Base-by-base conservation (phyloP, 306 rosid species). In the Geum urbanum region DNA sequence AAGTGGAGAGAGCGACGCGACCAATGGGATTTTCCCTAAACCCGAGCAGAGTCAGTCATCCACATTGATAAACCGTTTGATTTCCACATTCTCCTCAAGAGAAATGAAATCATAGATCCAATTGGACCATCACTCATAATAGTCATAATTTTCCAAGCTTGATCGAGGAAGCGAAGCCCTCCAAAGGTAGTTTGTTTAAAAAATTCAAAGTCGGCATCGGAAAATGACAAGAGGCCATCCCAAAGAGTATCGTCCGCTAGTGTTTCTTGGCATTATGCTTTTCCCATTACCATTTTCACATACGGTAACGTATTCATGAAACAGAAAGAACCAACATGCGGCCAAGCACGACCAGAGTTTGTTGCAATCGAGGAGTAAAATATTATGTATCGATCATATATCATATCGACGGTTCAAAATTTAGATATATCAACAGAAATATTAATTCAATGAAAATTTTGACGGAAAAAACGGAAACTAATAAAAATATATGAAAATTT, bases 121-220 rank as follows among this genome's bases (percentile, higher is more conserved):
- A 18, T 0, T 46, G 24, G 54, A 39, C 64, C 53, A 13, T 52
- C 52, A 41, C 44, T n/a, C 24, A 40, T 7, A 51, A 2, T 37
- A 22, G 20, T 13, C 1, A 53, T 12, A 12, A 32, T 44, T 43
- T 41, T 15, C 49, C 24, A 48, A 56, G 45, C 22, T 20, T 9
- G 66, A 32, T 32, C 37, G 37, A 47, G 27, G 66, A 32, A 58
- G 32, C 8, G 39, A 22, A 6, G 15, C 6, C 20, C 53, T 32
- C 62, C 20, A 27, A 0, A 32, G 2, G 43, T 43, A 32, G 35
- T 58, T 4, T 47, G 8, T 59, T 18, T 53, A 9, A 50, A 72
- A 72, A 32, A 62, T 63, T 72, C 63, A 63, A 50, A 51, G 63
- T 72, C 76, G n/a, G 6, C 64, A 51, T 72, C 76, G 40, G 61